Percentiles rank a stretch among this genome's conserved stretches.
Conservation (phyloP, 345 rosid species). For the Mallotus nudiflorus region DNA sequence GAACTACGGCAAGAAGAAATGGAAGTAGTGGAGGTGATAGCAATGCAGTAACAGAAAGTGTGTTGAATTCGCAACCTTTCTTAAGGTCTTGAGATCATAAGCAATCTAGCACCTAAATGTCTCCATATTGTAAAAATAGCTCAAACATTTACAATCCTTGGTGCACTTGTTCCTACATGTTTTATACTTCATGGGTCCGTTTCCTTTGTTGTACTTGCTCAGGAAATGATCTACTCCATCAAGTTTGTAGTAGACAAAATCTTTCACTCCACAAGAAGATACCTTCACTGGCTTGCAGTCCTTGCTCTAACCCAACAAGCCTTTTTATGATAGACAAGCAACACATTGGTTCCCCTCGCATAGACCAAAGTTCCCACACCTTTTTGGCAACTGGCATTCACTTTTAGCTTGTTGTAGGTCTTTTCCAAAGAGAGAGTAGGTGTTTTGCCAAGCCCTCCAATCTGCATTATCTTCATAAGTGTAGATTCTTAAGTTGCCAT, state of each 20-base stretch:
- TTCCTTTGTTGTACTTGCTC: conserved; percentile 43
- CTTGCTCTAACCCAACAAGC: no score
- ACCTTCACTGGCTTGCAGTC: no score
- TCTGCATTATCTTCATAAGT: conserved; percentile 40
- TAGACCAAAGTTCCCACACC: no score
- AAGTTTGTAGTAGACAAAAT: conserved; percentile 34
- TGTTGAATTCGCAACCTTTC: conserved; percentile 26
- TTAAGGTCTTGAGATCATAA: conserved; percentile 53
- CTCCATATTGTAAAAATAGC: conserved; percentile 50
- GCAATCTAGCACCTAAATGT: conserved; percentile 54
- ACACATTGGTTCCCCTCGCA: no score
- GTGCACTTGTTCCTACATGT: conserved; percentile 53
- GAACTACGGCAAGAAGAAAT: no score
- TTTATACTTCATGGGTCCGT: conserved; percentile 34
- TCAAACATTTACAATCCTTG: conserved; percentile 54
- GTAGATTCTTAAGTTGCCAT: conserved; percentile 50
- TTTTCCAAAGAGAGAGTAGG: neutral
- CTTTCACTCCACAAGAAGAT: no score
- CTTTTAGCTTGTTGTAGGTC: no score
- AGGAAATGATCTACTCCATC: conserved; percentile 54
- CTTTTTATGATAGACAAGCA: no score
- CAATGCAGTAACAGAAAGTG: no score
- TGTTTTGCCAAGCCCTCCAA: conserved; percentile 24
- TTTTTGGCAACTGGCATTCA: no score
- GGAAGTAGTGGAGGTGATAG: no score